Percentiles rank a stretch among this genome's conserved stretches.
Conservation (phyloP, 2,329 filamentous ascomycete genomes). For the Pyricularia grisea region DNA sequence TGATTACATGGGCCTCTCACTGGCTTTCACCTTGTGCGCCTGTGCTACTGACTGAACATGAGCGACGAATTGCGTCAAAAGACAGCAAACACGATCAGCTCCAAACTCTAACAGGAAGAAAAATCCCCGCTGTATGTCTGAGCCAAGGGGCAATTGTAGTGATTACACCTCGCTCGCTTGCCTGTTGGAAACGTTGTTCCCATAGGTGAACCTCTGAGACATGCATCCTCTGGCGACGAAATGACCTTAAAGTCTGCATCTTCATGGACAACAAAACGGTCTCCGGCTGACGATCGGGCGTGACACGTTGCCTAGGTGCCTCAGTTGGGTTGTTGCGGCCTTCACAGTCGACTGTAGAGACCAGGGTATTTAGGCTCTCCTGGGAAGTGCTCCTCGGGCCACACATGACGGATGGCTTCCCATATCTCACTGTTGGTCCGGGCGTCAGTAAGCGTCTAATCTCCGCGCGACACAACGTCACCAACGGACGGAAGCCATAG, state of each 20-base stretch:
- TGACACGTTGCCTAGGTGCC: not conserved
- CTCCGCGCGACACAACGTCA: constrained; percentile 8
- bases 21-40: not conserved
- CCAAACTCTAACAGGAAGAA: not conserved
- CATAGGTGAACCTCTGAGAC: constrained; percentile 5
- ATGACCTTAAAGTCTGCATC: not conserved
- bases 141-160: not conserved
- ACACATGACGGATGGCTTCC: constrained; percentile 85
- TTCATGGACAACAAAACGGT: not conserved
- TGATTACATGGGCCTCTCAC: not conserved
- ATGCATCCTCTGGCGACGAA: not conserved
- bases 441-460: constrained; percentile 10
- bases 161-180: constrained; percentile 6
- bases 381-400: constrained; percentile 84
- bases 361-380: constrained; percentile 56
- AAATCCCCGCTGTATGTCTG: constrained; percentile 1
- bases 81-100: not conserved
- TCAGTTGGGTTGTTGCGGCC: not conserved
- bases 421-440: constrained; percentile 64
- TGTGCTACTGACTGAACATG: not conserved
- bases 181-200: not conserved
- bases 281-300: not conserved
- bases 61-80: not conserved
- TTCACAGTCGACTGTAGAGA: constrained; percentile 71
- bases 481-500: constrained; percentile 7